phyloP scores from a whole-genome alignment of 495 filamentous ascomycete genomes.

The Penicillium mononematosum region DNA sequence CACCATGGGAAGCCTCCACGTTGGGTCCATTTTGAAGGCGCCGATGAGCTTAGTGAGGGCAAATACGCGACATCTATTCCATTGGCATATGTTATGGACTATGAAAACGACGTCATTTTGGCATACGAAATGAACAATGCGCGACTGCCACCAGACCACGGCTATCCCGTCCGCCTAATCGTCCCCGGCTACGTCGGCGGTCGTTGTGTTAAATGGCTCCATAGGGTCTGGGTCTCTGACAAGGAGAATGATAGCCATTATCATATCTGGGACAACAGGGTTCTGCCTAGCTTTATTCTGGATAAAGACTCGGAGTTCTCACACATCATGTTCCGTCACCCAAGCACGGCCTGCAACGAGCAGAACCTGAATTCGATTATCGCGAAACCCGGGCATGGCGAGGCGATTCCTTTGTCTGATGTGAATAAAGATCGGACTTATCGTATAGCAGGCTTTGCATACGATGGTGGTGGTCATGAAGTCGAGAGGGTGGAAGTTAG shows the following conservation, averaged over 20 bases:
- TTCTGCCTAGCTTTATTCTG: neutral
- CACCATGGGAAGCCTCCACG: no score
- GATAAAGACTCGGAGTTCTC: neutral
- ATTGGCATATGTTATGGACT: neutral
- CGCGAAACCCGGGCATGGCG: neutral
- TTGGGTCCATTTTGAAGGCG: neutral
- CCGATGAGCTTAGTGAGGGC: neutral
- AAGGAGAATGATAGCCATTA: neutral
- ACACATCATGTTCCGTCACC: neutral
- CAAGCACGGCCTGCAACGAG: neutral
- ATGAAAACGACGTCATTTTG: neutral
- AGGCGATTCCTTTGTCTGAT: neutral
- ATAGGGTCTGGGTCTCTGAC: neutral
- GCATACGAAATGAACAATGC: neutral
- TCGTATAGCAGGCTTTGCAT: neutral
- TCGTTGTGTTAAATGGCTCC: neutral
- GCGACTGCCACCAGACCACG: neutral
- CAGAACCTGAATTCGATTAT: neutral
- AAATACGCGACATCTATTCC: neutral
- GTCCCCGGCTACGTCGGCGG: neutral
- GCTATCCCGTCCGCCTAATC: neutral
- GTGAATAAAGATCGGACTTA: neutral
- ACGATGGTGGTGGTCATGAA: no score
- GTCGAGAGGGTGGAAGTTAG: no score
- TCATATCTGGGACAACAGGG: neutral